Evolutionary conservation across 257 asterid species (phyloP), one percentile per base, ranked within the genome.

Genomic region (Lycium barbarum): DNA sequence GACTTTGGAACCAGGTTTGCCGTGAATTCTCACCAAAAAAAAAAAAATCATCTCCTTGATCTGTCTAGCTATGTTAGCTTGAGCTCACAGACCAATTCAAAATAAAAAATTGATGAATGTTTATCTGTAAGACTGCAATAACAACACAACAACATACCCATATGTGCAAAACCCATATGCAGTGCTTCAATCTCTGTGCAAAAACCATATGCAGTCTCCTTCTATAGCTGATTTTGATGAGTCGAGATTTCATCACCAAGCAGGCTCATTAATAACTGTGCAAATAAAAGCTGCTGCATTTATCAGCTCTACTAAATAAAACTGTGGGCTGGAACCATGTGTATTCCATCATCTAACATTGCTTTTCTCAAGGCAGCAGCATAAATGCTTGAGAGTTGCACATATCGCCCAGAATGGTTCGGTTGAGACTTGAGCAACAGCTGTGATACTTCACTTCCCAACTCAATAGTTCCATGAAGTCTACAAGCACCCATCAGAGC

Each of bases 401-500:
- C 33, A 26, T 26, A 26, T 26, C 33, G 33, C 33, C 33, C 33
- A 26, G 33, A 26, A 26, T 26, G 33, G 1, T 26, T 26, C 33
- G 33, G 33, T 26, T 26, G 33, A 0, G 33, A 26, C 33, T 26
- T 26, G 1, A 26, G 33, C 33, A 26, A 26, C 1, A 26, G 33
- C 57, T 67, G 88, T 71, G 98, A 95, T 6, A 94, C 92, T 89
- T 91, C 93, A 61, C 90, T 86, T 70, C 94, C 98, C 89, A 94
- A 78, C 74, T 92, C 94, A 38, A 93, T 85, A 53, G 87, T 91
- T 85, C 98, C 97, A 79, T 93, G 95, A 80, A 94, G 88, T 87
- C 89, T 92, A 88, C 98, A 95, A 67, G 98, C 97, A 72, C 95
- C 95, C 82, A 96, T 86, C 86, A 96, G 93, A 59, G 97, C 98